phyloP scores from a whole-genome alignment of 139 green algal genomes.

The Chlamydomonas applanata region DNA sequence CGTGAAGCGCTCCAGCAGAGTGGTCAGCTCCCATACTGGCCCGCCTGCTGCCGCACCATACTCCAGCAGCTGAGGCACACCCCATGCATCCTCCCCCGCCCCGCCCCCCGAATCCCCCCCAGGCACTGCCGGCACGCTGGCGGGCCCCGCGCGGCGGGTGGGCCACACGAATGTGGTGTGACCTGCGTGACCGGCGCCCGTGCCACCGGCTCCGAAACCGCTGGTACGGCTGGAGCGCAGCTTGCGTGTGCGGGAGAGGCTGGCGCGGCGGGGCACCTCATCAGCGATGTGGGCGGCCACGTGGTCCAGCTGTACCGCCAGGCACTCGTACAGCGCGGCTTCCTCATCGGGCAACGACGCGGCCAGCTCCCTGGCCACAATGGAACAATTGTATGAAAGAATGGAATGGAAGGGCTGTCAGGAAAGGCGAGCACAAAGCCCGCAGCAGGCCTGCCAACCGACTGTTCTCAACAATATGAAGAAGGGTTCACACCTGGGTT shows the following conservation, averaged over 20 bases:
- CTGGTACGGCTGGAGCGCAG: too few relatives aligned
- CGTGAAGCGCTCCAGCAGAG: slow-evolving; percentile 45
- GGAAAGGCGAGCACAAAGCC: too few relatives aligned
- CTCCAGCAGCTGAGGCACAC: neutral
- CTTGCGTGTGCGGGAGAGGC: neutral
- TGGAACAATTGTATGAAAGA: too few relatives aligned
- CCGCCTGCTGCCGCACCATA: neutral
- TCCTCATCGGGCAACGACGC: slow-evolving; percentile 41
- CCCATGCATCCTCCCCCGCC: neutral
- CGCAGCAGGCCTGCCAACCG: neutral
- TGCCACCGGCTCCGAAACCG: too few relatives aligned
- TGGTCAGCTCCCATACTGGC: neutral
- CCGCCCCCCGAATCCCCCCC: neutral
- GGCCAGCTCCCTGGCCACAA: slow-evolving; percentile 5
- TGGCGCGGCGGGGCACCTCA: slow-evolving; percentile 26
- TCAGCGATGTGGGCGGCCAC: slow-evolving; percentile 63
- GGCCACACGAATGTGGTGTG: slow-evolving; percentile 37
- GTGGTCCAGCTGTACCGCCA: slow-evolving; percentile 47
- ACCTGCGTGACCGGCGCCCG: too few relatives aligned
- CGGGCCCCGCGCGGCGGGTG: neutral
- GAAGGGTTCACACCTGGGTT: neutral
- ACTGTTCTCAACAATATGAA: neutral
- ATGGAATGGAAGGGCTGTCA: too few relatives aligned
- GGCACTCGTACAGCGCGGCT: slow-evolving; percentile 77
- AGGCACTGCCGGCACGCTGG: too few relatives aligned